Evolutionary conservation across 2,329 filamentous ascomycete species (phyloP), one percentile per base, ranked within the genome.

Genomic region (Sclerotinia glacialis): DNA sequence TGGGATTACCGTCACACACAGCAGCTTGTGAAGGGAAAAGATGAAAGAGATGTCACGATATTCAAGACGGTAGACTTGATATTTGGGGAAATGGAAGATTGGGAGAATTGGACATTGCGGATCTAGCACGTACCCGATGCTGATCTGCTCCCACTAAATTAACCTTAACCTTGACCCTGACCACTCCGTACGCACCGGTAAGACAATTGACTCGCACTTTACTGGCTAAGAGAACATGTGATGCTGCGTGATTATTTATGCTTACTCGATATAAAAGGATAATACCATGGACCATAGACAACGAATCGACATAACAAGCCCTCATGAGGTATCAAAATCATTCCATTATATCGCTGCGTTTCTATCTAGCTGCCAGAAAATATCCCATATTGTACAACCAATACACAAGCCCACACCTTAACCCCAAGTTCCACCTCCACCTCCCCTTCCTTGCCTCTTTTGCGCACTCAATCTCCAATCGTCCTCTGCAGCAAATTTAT

Each of bases 391-490:
- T 16, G 26, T 49, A 58, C 31, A 59, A 49, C 23, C 23, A 59
- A 63, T n/a, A 11, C 3, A 53, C 0, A 42, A 42, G 23, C 5
- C 11, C 31, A 9, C 3, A 3, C 23, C 23, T 49, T 72, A 93
- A 71, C 91, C 95, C 95, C 95, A 99, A 11, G 95, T 99, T 3
- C 94, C 94, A 74, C 94, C 94, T 18, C 91, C 89, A 60, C 92
- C 95, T 68, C 91, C 90, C 71, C 94, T 85, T 5, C 93, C 94
- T 59, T 90, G 89, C 76, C 89, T 89, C 75, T 88, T 87, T 83
- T 99, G 95, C 16, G 94, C 91, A 73, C 89, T 93, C 68, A 99
- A 79, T 70, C 95, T 85, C 95, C 95, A 99, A 77, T 98, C 95
- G 76, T 99, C 94, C 76, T 97, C 93, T 2, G 89, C 90, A 3